Evolutionary conservation across 1,139 yeast species (phyloP), one percentile per base, ranked within the genome.

Genomic region (Pichia cactophila): DNA sequence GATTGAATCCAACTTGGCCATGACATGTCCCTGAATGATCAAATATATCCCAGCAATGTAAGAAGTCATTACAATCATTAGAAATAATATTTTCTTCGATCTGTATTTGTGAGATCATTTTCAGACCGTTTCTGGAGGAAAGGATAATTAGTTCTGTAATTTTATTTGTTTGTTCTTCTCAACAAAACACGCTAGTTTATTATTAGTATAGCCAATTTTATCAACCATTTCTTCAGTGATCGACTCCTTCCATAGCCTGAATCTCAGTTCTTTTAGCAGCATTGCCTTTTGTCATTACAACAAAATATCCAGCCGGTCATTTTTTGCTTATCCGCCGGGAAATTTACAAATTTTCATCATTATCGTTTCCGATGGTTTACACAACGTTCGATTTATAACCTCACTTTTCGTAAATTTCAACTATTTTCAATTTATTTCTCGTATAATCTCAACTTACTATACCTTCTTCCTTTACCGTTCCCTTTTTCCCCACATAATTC

Each of bases 391-490:
- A 60, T 3, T 46, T 46, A 61, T 57, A 58, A 4, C 51, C 55
- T 43, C 62, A 44, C 52, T 61, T 50, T 63, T 66, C 59, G 63
- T 81, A 86, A 88, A 88, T 85, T 61, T 89, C 96, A 3, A 85
- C 95, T 41, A 87, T 72, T 61, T 89, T 87, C 62, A 90, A 71
- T 61, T 88, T 95, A 51, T 90, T 77, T 0, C 96, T 96, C 0
- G 97, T 89, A 61, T 81, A 85, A 58, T 82, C 85, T 57, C 84
- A 87, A 47, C 78, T 77, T 68, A 87, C 63, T 0, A 66, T 68
- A 44, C 74, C 64, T 33, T 68, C 67, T 35, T 67, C 67, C 23
- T 71, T 64, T 51, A 77, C 72, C 51, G 73, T 66, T 28, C 70
- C n/a, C n/a, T n/a, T n/a, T n/a, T n/a, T n/a, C n/a, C n/a, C n/a